Conservation (phyloP, 768 basidiomycete genomes). For the Chalciporus sphaerocephalus region DNA sequence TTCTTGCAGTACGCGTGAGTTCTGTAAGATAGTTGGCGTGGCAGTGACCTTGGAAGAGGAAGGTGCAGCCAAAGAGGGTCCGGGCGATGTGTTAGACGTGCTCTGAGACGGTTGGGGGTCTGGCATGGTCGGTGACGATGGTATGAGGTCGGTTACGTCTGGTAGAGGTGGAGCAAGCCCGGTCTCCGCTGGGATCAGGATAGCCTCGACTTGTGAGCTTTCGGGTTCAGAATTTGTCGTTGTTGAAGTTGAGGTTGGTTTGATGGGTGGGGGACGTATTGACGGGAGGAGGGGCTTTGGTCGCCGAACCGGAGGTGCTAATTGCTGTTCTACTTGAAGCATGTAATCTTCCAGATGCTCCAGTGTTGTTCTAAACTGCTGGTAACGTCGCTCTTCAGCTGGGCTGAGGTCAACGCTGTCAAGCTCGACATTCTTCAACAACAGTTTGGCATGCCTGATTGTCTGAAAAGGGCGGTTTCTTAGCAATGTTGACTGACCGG, state of each 20-base stretch:
- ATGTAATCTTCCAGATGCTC: constrained; percentile 53
- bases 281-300: constrained; percentile 51
- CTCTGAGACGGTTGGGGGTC: constrained; percentile 6
- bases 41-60: constrained; percentile 34
- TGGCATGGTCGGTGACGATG: constrained; percentile 31
- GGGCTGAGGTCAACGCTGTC: constrained; percentile 42
- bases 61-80: constrained; percentile 27
- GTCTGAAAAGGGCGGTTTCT: constrained; percentile 25
- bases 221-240: constrained; percentile 1
- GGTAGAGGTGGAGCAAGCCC: constrained; percentile 7
- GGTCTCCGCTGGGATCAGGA: constrained; percentile 24
- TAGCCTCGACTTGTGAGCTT: constrained; percentile 16
- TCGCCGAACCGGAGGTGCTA: constrained; percentile 36
- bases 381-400: constrained; percentile 39
- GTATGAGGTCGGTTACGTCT: constrained; percentile 34
- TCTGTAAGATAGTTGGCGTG: constrained; percentile 43
- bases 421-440: constrained; percentile 56
- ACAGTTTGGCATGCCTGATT: constrained; percentile 51
- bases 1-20: constrained; percentile 64
- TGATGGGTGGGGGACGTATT: constrained; percentile 41
- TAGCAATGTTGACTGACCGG: not conserved
- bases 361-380: constrained; percentile 46
- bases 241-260: constrained; percentile 1
- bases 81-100: constrained; percentile 12
- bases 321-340: constrained; percentile 48